Evolutionary conservation across 257 asterid genomes (phyloP).

Genomic region (Henckelia pumila): DNA sequence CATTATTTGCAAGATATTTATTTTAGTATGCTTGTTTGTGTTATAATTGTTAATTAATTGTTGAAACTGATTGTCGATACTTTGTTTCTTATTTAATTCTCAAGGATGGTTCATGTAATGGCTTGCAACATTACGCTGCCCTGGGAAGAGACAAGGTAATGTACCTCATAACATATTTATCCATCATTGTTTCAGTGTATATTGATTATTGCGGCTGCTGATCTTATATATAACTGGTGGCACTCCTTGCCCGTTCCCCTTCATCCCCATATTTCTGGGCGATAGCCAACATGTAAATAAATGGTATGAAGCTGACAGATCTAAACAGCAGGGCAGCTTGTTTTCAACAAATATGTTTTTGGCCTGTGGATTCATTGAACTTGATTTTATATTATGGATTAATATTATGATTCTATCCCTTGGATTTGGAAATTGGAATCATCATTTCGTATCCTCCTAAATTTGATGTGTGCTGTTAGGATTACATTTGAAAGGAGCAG

Average conservation of each 20-base stretch:
- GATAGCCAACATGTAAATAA: background rate
- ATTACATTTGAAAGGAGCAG: slow-evolving; percentile 11
- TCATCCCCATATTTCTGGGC: background rate
- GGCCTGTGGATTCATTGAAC: background rate
- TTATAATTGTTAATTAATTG: slow-evolving; percentile 21
- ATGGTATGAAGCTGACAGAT: background rate
- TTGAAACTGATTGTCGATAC: slow-evolving; percentile 25
- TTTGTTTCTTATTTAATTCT: slow-evolving; percentile 27
- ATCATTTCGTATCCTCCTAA: slow-evolving; percentile 7
- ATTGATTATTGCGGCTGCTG: no score
- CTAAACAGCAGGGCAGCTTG: background rate
- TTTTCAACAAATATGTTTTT: slow-evolving; percentile 7
- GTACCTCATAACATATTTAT: slow-evolving; percentile 15
- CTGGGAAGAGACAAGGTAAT: slow-evolving; percentile 96
- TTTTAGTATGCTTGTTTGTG: slow-evolving; percentile 6
- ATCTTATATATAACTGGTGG: no score
- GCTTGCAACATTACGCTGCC: slow-evolving; percentile 99
- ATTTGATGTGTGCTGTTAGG: slow-evolving; percentile 10
- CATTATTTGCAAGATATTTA: background rate
- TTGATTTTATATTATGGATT: slow-evolving; percentile 14
- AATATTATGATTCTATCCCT: slow-evolving; percentile 10
- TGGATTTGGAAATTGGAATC: slow-evolving; percentile 1
- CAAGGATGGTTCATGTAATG: slow-evolving; percentile 99
- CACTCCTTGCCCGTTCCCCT: no score
- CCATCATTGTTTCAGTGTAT: slow-evolving; percentile 1